These are phyloP conservation scores for Fraxinus cuspidata DNA, from an alignment of 257 asterid genomes.

Conservation along the genomic window DNA sequence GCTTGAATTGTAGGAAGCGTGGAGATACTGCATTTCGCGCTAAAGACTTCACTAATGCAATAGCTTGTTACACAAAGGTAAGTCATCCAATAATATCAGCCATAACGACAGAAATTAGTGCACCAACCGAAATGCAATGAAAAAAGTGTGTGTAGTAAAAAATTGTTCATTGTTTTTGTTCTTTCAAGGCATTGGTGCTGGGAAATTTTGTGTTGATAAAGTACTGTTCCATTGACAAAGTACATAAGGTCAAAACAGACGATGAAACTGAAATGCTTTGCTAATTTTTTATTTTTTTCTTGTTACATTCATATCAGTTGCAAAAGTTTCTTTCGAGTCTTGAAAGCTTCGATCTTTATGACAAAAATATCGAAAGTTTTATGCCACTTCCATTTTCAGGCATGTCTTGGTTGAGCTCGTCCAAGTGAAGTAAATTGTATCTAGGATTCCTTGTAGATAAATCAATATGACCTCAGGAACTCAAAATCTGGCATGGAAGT, in stretches of 20 bases:
- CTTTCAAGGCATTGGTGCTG: neutral
- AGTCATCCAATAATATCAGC: conserved; percentile 11
- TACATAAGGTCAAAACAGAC: no score
- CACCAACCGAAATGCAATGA: neutral
- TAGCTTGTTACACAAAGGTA: conserved; percentile 42
- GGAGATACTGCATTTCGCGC: conserved; percentile 49
- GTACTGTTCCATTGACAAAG: no score
- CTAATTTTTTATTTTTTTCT: no score
- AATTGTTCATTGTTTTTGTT: neutral
- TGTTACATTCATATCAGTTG: no score
- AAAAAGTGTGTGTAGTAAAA: neutral
- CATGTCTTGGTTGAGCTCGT: neutral
- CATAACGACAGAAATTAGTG: neutral
- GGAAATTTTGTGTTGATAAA: no score
- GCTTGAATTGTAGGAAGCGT: conserved; percentile 42
- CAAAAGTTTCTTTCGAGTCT: neutral
- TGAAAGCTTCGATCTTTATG: neutral
- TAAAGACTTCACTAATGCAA: conserved; percentile 45
- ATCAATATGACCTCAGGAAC: neutral
- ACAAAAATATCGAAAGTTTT: no score
- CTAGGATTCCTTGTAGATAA: neutral
- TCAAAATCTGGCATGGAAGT: neutral
- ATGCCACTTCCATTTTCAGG: neutral
- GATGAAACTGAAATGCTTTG: neutral
- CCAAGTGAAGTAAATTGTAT: neutral